phyloP scores from a whole-genome alignment of 495 filamentous ascomycete species.

The Tuber borchii region DNA sequence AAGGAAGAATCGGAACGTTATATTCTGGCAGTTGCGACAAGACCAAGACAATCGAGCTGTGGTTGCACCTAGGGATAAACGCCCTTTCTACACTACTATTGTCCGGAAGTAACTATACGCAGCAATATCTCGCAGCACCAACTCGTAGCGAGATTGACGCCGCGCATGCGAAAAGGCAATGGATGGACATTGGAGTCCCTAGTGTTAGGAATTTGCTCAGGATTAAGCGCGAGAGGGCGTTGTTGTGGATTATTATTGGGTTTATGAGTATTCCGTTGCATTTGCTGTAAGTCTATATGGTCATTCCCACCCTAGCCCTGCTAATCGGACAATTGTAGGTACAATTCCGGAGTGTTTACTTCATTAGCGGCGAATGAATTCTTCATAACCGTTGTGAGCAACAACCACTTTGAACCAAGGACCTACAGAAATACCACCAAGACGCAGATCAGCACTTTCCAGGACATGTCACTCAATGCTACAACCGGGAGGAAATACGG shows the following conservation, averaged over 20 bases:
- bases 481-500: too few relatives aligned
- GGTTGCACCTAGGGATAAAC: slow-evolving; percentile 6
- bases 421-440: too few relatives aligned
- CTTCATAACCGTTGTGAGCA: too few relatives aligned
- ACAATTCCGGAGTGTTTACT: too few relatives aligned
- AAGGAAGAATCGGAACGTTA: too few relatives aligned
- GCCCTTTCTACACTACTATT: slow-evolving; percentile 1
- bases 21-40: too few relatives aligned
- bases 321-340: too few relatives aligned
- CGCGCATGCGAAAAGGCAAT: slow-evolving; percentile 13
- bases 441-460: too few relatives aligned
- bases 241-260: slow-evolving; percentile 7
- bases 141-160: slow-evolving; percentile 8
- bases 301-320: too few relatives aligned
- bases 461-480: too few relatives aligned
- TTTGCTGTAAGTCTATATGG: slow-evolving; percentile 3
- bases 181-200: slow-evolving; percentile 15
- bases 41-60: not conserved
- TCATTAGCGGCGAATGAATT: too few relatives aligned
- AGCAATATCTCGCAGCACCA: slow-evolving; percentile 13
- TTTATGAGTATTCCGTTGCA: slow-evolving; percentile 9
- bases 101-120: slow-evolving; percentile 7
- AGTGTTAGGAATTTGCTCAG: slow-evolving; percentile 11
- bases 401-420: too few relatives aligned
- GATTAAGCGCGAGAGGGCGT: not conserved